A percentile compares a stretch with the other conserved stretches of the same genome.
phyloP scores from a whole-genome alignment of 495 filamentous ascomycete species.

The Talaromyces thailandensis region DNA sequence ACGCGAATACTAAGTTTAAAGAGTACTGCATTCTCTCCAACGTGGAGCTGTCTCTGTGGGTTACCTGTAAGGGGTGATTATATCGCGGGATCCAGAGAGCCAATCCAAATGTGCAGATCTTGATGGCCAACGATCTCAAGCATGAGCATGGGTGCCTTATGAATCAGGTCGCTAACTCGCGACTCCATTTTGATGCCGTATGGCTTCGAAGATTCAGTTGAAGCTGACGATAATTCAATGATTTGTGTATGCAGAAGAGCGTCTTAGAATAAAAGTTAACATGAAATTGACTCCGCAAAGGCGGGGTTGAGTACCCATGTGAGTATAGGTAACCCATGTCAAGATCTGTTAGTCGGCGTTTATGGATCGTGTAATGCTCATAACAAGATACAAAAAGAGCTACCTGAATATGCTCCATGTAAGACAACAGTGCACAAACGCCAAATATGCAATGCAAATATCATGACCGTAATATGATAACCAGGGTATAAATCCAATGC shows the following conservation, averaged over 20 bases:
- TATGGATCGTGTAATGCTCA: background rate
- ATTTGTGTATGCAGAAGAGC: background rate
- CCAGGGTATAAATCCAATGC: constrained; percentile 1
- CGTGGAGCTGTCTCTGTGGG: too few relatives aligned
- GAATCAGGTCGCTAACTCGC: too few relatives aligned
- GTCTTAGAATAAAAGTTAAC: background rate
- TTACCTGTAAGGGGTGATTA: too few relatives aligned
- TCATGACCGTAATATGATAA: background rate
- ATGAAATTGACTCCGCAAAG: background rate
- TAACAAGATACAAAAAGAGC: background rate
- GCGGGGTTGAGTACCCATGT: background rate
- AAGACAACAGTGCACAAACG: background rate
- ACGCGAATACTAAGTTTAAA: too few relatives aligned
- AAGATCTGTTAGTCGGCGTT: background rate
- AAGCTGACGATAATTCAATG: background rate
- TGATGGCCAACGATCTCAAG: too few relatives aligned
- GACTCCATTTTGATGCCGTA: background rate
- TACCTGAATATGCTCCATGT: background rate
- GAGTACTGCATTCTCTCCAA: too few relatives aligned
- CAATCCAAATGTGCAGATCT: too few relatives aligned
- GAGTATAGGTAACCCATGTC: background rate
- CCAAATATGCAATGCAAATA: background rate
- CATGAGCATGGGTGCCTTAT: too few relatives aligned
- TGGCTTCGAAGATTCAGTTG: background rate
- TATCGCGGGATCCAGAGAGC: too few relatives aligned